Evolutionary conservation across 78 protist genomes (phyloP), one percentile per base, ranked within the genome.

Genomic region (Dictyostelium capitatum): DNA sequence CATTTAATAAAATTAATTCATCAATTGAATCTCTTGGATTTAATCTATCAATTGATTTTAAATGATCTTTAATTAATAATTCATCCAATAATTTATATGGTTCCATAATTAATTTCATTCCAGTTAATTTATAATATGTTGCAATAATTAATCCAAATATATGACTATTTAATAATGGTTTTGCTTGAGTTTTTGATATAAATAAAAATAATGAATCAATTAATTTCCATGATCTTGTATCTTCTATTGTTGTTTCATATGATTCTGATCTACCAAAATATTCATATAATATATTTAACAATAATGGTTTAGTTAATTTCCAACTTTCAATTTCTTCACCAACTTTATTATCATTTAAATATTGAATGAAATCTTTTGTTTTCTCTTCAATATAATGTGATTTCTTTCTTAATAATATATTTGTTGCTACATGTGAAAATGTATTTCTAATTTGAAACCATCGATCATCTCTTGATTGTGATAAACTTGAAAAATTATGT

Each of bases 401-500:
- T 37, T 50, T 82, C 70, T 20, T 50, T 12, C 54, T 67, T 53
- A 28, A 6, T 50, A 74, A 30, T 41, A 69, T 11, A 69, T 69
- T 41, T 19, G 47, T 69, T 50, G 43, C 48, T 32, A 69, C n/a
- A 53, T 9, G 70, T 37, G 28, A 20, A 17, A 20, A 57, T 14
- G 47, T 50, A 32, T 51, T 14, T 65, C 80, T 46, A 54, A 48
- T 70, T 12, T 69, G 6, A 12, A 30, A 5, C 90, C 90, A 82
- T 0, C 56, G 14, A 3, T 9, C 28, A 53, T 70, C 51, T 17
- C 74, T 57, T 23, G 90, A 50, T 23, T 51, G 62, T 53, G 80
- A 28, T 4, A 82, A n/a, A n/a, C 47, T 41, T 25, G 46, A 11
- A 75, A 30, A 82, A 54, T 69, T 43, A 41, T 41, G 67, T 47